Evolutionary conservation across 2,329 filamentous ascomycete species (phyloP).

Genomic region (Scytalidium lignicola): DNA sequence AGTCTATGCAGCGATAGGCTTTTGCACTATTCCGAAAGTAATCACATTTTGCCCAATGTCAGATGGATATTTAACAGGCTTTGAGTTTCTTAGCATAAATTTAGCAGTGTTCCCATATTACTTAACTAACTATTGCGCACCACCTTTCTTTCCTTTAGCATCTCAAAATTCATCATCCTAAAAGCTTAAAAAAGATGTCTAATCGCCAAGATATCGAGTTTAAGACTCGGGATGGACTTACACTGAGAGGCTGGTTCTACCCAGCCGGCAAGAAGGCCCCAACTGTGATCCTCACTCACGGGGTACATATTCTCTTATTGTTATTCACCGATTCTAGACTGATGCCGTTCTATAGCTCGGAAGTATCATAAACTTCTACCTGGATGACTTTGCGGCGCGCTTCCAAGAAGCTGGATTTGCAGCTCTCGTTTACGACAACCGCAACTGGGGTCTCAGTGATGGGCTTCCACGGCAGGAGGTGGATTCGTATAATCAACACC

Average conservation of each 20-base stretch:
- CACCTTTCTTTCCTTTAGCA: no score
- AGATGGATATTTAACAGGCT: no score
- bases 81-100: no score
- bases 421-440: slow-evolving; percentile 31
- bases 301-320: slow-evolving; percentile 12
- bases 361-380: slow-evolving; percentile 12
- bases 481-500: slow-evolving; percentile 24
- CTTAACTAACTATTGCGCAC: no score
- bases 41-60: no score
- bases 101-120: no score
- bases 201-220: slow-evolving; percentile 32
- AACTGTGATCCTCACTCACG: slow-evolving; percentile 19
- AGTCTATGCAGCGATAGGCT: no score
- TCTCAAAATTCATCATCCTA: no score
- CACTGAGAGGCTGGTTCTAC: slow-evolving; percentile 33
- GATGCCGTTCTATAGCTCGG: slow-evolving; percentile 14
- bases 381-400: slow-evolving; percentile 6
- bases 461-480: slow-evolving; percentile 28
- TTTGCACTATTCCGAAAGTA: no score
- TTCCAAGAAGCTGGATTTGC: slow-evolving; percentile 26
- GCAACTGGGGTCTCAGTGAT: slow-evolving; percentile 28
- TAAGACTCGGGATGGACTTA: slow-evolving; percentile 35
- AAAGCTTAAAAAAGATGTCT: no score
- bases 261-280: slow-evolving; percentile 18
- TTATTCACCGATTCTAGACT: no score